Percentiles rank a stretch among this genome's conserved stretches.
Conservation (phyloP, 2,329 filamentous ascomycete genomes). For the Fusarium metavorans region DNA sequence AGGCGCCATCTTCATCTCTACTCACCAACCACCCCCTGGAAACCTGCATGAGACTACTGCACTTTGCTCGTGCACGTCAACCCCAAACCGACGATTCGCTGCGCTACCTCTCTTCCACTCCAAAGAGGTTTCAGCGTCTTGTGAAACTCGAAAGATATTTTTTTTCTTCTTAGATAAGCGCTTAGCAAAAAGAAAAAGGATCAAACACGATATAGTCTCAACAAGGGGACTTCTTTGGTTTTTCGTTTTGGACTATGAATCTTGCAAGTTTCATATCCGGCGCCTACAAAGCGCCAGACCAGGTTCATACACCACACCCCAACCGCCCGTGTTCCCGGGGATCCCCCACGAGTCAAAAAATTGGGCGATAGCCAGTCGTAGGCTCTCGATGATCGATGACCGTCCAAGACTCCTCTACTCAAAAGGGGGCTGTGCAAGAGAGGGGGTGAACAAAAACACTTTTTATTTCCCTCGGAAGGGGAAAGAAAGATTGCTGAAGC, state of each 20-base stretch:
- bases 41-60: conserved; percentile 41
- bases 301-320: not conserved
- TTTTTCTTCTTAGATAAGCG: not conserved
- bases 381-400: conserved; percentile 22
- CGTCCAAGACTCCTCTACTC: not conserved
- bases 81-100: conserved; percentile 6
- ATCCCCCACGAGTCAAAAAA: conserved; percentile 25
- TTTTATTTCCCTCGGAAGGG: not conserved
- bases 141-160: not conserved
- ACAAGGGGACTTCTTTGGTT: not conserved
- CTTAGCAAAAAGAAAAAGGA: not conserved
- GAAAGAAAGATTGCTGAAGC: not conserved
- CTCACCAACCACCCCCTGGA: conserved; percentile 38
- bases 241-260: not conserved
- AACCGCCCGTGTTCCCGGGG: conserved; percentile 2
- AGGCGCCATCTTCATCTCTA: not conserved
- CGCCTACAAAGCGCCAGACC: not conserved
- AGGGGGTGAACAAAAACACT: not conserved
- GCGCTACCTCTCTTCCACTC: not conserved
- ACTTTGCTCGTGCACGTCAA: conserved; percentile 31
- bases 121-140: not conserved
- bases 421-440: conserved; percentile 33
- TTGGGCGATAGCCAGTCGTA: conserved; percentile 27
- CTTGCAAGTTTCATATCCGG: not conserved
- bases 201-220: not conserved